These are phyloP conservation scores for Cunninghamia lanceolata DNA, from an alignment of 75 land plant genomes.

Conservation along the genomic window DNA sequence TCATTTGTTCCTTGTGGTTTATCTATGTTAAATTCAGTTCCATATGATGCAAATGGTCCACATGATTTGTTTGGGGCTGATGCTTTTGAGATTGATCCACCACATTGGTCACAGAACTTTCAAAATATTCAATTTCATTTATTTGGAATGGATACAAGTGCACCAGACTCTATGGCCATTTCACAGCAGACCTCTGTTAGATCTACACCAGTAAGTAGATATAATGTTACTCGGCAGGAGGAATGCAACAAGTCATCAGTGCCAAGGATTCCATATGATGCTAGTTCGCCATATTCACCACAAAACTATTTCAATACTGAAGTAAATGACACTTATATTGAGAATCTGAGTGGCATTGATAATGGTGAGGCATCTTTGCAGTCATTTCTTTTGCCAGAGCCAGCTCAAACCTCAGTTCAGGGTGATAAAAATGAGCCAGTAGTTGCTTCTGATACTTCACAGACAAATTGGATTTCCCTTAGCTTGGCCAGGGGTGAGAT, in stretches of 20 bases:
- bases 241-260: background rate
- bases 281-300: background rate
- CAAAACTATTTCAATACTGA: background rate
- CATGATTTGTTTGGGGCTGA: background rate
- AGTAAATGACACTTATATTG: background rate
- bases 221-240: background rate
- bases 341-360: background rate
- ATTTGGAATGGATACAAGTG: background rate
- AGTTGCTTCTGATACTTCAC: background rate
- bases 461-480: conserved; percentile 8
- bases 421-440: background rate
- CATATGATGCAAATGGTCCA: background rate
- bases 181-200: conserved; percentile 6
- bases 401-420: conserved; percentile 3
- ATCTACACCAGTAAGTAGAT: background rate
- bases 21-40: background rate
- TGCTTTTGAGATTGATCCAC: background rate
- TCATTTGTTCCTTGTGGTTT: background rate
- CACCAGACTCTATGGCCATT: background rate
- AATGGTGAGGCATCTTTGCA: conserved; percentile 8
- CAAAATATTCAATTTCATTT: background rate
- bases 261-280: background rate
- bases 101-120: background rate
- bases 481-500: background rate
- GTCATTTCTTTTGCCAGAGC: background rate